Conservation (phyloP, 495 filamentous ascomycete species). For the Penicillium waksmanii region DNA sequence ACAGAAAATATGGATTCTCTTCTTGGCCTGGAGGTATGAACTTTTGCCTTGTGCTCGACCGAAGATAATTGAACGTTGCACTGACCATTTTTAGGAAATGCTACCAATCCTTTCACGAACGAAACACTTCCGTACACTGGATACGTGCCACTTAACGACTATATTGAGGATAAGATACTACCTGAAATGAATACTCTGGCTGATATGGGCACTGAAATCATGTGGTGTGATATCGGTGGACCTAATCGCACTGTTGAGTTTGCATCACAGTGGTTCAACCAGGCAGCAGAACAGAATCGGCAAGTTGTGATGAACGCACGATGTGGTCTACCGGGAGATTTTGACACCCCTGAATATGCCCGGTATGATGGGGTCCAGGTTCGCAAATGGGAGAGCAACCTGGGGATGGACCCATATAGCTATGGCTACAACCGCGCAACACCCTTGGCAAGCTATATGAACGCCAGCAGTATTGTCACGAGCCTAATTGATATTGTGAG, state of each 20-base stretch:
- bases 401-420: constrained; percentile 58
- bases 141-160: constrained; percentile 47
- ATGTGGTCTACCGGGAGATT: constrained; percentile 54
- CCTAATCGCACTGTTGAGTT: constrained; percentile 53
- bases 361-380: constrained; percentile 48
- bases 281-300: constrained; percentile 33
- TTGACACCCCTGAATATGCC: constrained; percentile 57
- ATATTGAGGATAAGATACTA: constrained; percentile 50
- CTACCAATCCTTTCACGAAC: constrained; percentile 55
- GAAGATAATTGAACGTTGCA: not conserved
- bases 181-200: constrained; percentile 57
- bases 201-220: constrained; percentile 54
- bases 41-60: not conserved
- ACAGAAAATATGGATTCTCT: constrained; percentile 47
- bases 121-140: constrained; percentile 52
- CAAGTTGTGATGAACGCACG: constrained; percentile 57
- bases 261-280: constrained; percentile 53
- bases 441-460: constrained; percentile 50
- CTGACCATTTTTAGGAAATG: constrained; percentile 29
- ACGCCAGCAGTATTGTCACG: constrained; percentile 47
- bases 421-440: constrained; percentile 61
- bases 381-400: constrained; percentile 60
- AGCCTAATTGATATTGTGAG: constrained; percentile 55
- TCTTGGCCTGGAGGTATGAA: constrained; percentile 37
- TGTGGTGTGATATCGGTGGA: constrained; percentile 61